Conservation (phyloP, 176 grass and related monocot species). For the Oryza brachyantha region DNA sequence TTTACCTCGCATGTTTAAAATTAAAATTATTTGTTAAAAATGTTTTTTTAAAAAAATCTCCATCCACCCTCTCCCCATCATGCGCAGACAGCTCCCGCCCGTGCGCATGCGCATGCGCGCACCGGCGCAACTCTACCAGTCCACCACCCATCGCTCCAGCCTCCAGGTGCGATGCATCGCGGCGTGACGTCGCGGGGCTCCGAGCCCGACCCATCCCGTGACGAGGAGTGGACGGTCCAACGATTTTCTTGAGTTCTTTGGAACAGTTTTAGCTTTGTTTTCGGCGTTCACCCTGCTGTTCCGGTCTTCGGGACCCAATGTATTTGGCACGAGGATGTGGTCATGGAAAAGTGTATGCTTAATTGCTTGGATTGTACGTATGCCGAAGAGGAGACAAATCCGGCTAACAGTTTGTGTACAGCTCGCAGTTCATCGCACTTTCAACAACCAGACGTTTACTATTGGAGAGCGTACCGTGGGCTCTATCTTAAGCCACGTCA, state of each 20-base stretch:
- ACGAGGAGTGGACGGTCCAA: not conserved
- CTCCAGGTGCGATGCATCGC: not conserved
- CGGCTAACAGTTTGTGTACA: not conserved
- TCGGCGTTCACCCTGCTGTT: not conserved
- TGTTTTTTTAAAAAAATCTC: too few species aligned
- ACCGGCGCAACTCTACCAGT: too few species aligned
- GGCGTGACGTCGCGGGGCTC: too few species aligned
- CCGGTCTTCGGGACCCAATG: not conserved
- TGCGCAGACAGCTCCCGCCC: too few species aligned
- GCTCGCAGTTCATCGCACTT: not conserved
- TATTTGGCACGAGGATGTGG: not conserved
- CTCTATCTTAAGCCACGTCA: too few species aligned
- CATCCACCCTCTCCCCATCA: not conserved
- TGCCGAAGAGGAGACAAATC: not conserved
- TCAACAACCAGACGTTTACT: not conserved
- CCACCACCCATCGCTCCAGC: too few species aligned
- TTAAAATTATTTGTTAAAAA: too few species aligned
- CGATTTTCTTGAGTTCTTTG: not conserved
- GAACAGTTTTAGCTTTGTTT: not conserved
- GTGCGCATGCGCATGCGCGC: too few species aligned
- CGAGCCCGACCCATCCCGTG: not conserved
- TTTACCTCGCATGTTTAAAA: too few species aligned
- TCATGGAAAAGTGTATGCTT: not conserved
- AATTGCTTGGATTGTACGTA: not conserved
- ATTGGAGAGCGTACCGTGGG: too few species aligned